phyloP scores from a whole-genome alignment of 2,329 filamentous ascomycete genomes.

The Colletotrichum phormii region DNA sequence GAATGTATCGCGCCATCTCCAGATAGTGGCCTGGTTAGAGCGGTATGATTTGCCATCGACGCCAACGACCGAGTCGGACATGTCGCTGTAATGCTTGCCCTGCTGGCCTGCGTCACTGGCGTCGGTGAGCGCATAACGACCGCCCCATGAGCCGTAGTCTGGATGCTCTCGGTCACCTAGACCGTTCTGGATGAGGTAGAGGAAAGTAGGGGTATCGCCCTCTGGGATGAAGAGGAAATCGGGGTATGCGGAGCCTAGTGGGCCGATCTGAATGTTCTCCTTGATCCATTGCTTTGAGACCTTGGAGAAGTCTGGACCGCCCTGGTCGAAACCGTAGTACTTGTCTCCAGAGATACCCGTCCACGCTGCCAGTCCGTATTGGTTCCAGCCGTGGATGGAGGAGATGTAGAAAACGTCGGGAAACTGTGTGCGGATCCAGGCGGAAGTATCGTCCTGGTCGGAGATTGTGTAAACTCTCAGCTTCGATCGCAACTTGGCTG shows the following conservation, averaged over 20 bases:
- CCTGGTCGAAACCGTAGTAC: conserved; percentile 55
- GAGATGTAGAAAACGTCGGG: conserved; percentile 67
- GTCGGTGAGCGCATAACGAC: conserved; percentile 54
- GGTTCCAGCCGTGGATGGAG: conserved; percentile 66
- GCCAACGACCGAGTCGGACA: conserved; percentile 43
- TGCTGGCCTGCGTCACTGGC: conserved; percentile 39
- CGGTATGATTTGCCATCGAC: conserved; percentile 43
- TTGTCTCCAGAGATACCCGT: conserved; percentile 58
- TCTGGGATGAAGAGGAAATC: conserved; percentile 64
- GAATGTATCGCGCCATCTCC: conserved; percentile 54
- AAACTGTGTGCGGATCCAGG: conserved; percentile 66
- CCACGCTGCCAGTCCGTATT: conserved; percentile 67
- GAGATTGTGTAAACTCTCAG: conserved; percentile 67
- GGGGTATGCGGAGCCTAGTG: conserved; percentile 57
- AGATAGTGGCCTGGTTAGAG: conserved; percentile 51
- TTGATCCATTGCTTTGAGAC: conserved; percentile 64
- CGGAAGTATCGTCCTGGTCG: conserved; percentile 68
- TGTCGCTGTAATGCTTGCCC: conserved; percentile 44
- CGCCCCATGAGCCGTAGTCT: conserved; percentile 62
- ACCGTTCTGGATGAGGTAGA: conserved; percentile 61
- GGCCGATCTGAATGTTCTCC: conserved; percentile 62
- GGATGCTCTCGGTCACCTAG: conserved; percentile 58
- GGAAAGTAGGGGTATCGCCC: conserved; percentile 63
- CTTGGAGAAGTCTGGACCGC: conserved; percentile 57
- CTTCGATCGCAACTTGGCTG: conserved; percentile 51